Conservation (phyloP, 78 protist genomes). For the Cavenderia fasciculata region DNA sequence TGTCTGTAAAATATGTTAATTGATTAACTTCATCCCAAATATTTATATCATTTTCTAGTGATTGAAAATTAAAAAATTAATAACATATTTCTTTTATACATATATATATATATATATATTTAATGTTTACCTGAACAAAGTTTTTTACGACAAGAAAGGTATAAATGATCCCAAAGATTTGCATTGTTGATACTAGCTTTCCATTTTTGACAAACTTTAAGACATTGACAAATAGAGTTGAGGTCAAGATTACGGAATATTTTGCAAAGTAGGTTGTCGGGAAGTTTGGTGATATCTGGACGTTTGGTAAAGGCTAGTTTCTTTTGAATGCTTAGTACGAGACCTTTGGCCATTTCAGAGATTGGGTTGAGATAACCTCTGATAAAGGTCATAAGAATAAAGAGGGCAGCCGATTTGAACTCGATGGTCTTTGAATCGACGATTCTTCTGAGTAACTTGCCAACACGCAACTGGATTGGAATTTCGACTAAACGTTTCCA, state of each 20-base stretch:
- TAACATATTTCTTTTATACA: not conserved
- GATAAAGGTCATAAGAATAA: conserved; percentile 36
- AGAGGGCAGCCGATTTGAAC: conserved; percentile 28
- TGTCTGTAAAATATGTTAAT: not conserved
- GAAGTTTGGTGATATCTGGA: conserved; percentile 1
- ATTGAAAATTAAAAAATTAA: not conserved
- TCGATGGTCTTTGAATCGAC: conserved; percentile 30
- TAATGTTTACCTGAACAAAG: not conserved
- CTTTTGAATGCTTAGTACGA: conserved; percentile 22
- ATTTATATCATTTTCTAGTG: conserved; percentile 13
- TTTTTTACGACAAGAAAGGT: not conserved
- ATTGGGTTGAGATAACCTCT: conserved; percentile 6
- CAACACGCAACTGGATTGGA: conserved; percentile 69
- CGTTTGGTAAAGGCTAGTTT: not conserved
- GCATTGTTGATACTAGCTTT: not conserved
- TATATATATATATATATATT: not conserved
- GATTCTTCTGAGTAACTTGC: conserved; percentile 33
- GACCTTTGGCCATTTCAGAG: conserved; percentile 54
- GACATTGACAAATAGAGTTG: not conserved
- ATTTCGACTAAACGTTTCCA: conserved; percentile 50
- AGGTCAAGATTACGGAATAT: conserved; percentile 19
- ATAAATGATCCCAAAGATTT: conserved; percentile 56
- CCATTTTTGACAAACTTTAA: conserved; percentile 46
- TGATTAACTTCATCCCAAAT: conserved; percentile 64
- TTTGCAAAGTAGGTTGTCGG: conserved; percentile 4